A percentile compares a stretch with the other conserved stretches of the same genome.
These are phyloP conservation scores for Orbilia blumenaviensis DNA, from an alignment of 2,329 filamentous ascomycete genomes.

Conservation along the genomic window DNA sequence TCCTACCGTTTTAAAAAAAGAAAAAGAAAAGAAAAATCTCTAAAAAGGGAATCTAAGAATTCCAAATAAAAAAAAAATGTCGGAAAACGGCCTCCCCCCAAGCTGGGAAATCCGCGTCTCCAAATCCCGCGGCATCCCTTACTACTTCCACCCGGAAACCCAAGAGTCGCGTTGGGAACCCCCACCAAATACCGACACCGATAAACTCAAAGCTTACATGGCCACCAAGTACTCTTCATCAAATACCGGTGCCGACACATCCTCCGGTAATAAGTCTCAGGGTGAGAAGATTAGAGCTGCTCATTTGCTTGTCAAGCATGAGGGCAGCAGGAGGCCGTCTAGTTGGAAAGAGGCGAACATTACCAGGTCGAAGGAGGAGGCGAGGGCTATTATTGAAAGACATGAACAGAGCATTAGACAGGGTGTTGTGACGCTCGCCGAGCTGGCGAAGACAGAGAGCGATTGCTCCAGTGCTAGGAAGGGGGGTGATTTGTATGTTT, in stretches of 20 bases:
- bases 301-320: conserved; percentile 93
- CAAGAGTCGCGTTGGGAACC: conserved; percentile 97
- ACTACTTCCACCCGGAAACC: conserved; percentile 94
- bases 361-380: conserved; percentile 86
- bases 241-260: neutral
- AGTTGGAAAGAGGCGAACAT: conserved; percentile 92
- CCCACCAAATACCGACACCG: conserved; percentile 83
- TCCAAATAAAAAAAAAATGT: conserved; percentile 63
- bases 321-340: conserved; percentile 82
- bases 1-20: neutral
- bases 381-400: conserved; percentile 76
- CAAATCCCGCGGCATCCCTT: conserved; percentile 97
- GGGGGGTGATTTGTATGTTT: conserved; percentile 80
- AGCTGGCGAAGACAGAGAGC: conserved; percentile 86
- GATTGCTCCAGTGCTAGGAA: conserved; percentile 97
- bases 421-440: conserved; percentile 75
- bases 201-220: conserved; percentile 95
- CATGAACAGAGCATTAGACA: conserved; percentile 80
- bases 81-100: conserved; percentile 80
- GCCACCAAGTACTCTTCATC: conserved; percentile 76
- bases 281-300: conserved; percentile 87
- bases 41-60: neutral
- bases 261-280: conserved; percentile 62
- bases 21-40: neutral
- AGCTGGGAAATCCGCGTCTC: conserved; percentile 97